phyloP scores from a whole-genome alignment of 2,329 filamentous ascomycete species.

The Fusarium verticillioides region DNA sequence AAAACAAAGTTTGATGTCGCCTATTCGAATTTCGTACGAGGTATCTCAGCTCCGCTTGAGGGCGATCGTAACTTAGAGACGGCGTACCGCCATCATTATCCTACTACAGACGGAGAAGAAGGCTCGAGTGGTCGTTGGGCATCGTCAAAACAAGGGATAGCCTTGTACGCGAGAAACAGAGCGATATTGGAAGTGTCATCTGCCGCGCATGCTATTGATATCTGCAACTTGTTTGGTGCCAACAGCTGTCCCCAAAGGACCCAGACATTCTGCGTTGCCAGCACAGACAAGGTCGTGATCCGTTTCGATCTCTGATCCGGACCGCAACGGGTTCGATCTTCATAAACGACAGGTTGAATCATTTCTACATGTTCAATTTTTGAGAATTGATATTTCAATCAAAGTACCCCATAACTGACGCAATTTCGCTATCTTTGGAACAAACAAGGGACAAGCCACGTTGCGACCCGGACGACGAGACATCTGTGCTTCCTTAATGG shows the following conservation, averaged over 20 bases:
- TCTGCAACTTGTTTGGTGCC: conserved; percentile 26
- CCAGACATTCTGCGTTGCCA: conserved; percentile 11
- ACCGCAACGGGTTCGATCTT: conserved; percentile 36
- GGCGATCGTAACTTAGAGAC: conserved; percentile 44
- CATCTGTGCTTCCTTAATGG: conserved; percentile 37
- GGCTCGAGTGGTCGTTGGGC: conserved; percentile 39
- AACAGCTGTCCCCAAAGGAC: conserved; percentile 11
- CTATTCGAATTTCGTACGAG: conserved; percentile 27
- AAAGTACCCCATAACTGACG: conserved; percentile 34
- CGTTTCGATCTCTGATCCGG: conserved; percentile 22
- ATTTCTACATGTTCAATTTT: conserved; percentile 28
- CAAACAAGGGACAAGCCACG: conserved; percentile 37
- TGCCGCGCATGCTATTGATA: conserved; percentile 30
- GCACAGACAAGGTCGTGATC: conserved; percentile 34
- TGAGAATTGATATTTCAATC: conserved; percentile 29
- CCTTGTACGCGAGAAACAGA: conserved; percentile 41
- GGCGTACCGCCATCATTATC: conserved; percentile 32
- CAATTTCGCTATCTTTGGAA: conserved; percentile 34
- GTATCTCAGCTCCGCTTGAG: conserved; percentile 25
- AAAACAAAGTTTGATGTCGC: conserved; percentile 27
- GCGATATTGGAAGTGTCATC: conserved; percentile 26
- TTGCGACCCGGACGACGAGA: conserved; percentile 33
- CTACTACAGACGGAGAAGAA: conserved; percentile 26
- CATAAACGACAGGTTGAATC: conserved; percentile 41
- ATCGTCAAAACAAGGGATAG: conserved; percentile 45